Evolutionary conservation across 2,329 filamentous ascomycete species (phyloP), one percentile per base, ranked within the genome.

Genomic region (Diplodia corticola): DNA sequence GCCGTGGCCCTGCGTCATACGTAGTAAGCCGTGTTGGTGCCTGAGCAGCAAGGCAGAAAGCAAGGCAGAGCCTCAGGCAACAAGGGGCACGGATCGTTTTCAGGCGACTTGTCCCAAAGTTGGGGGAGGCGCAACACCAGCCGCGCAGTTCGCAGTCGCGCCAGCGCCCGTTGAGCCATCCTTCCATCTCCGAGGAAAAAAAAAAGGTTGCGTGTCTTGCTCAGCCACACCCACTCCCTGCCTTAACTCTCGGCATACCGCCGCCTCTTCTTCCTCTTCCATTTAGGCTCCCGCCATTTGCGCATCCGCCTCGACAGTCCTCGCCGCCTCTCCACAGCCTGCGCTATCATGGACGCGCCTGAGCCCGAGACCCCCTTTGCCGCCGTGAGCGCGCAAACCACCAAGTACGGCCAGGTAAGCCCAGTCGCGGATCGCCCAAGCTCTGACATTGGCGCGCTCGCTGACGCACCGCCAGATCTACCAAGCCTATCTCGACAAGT

Each of bases 321-420:
- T 63, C 48, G 48, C 24, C 48, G 13, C 22, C 49, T 37, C 22
- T 30, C 35, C 24, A 33, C 60, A 12, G 13, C 33, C 30, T 35
- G 30, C 37, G 67, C 73, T 71, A 77, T 70, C 67, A 97, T 97
- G 93, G 92, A 97, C 83, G 88, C 88, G 74, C 86, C 89, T 69
- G 92, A 96, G 83, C 89, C 92, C 69, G 92, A 97, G 82, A 96
- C 92, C 80, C 92, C 93, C 81, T 97, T 97, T 82, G 91, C 90
- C 76, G 91, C 92, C 70, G 92, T 97, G 76, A 91, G 88, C 73
- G 88, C 91, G 76, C 94, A 97, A 74, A 96, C 93, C 22, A 90
- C 88, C 63, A 89, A 85, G 76, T 81, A 91, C 71, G 85, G 88
- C 80, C 86, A 89, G 80, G 91, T 93, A 81, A 73, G 88, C 82